These are phyloP conservation scores for Omphalea diandra DNA, from an alignment of 441 rosid species.

Conservation along the genomic window DNA sequence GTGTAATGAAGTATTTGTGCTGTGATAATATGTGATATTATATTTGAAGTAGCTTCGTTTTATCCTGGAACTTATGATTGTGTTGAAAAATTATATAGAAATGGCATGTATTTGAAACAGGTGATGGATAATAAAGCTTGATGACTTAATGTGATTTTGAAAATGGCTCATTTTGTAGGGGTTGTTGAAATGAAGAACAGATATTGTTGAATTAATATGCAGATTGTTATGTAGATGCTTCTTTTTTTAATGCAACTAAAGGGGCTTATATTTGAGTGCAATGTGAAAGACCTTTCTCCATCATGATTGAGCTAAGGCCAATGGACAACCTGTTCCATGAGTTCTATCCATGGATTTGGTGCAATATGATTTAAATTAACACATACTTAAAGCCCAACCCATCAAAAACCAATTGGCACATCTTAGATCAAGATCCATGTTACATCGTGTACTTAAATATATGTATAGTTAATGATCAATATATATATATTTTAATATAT, in stretches of 20 bases:
- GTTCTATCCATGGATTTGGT: too few species aligned
- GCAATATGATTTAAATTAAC: too few species aligned
- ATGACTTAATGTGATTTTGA: not conserved
- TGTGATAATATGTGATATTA: not conserved
- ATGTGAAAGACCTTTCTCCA: not conserved
- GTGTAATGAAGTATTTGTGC: not conserved
- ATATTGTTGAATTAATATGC: not conserved
- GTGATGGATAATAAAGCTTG: not conserved
- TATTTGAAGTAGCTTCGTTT: conserved; percentile 1
- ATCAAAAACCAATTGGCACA: too few species aligned
- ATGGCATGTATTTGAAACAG: not conserved
- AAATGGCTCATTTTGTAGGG: not conserved
- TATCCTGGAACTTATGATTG: not conserved
- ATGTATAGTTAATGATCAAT: too few species aligned
- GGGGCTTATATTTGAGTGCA: not conserved
- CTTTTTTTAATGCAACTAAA: too few species aligned
- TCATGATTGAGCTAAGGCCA: too few species aligned
- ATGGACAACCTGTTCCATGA: too few species aligned
- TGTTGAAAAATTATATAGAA: not conserved
- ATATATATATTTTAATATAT: too few species aligned
- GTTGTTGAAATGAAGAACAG: not conserved
- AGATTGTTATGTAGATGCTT: too few species aligned
- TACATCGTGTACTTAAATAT: too few species aligned
- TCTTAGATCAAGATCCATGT: too few species aligned
- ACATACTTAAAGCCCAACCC: too few species aligned